Base-by-base conservation (phyloP, 345 rosid species). In the Linum trigynum region DNA sequence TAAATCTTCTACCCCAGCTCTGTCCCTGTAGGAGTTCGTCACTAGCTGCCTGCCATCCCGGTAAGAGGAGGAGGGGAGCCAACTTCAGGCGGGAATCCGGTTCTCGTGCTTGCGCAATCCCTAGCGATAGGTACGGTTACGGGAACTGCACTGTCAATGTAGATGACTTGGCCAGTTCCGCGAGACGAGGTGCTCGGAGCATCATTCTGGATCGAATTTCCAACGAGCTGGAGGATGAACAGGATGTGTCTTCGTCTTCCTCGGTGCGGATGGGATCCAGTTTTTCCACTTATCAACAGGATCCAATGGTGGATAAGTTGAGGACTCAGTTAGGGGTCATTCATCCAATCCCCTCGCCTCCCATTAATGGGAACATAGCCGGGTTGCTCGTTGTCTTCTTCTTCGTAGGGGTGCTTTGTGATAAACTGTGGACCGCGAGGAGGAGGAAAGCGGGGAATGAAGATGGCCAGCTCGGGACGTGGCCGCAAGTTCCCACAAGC, bases 401-500 rank as follows among this genome's bases (percentile, higher is more conserved):
- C 86, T 85, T 94, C 66, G 92, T 90, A 39, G 99, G 99, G 6
- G 95, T 94, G n/a, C 81, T 67, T 60, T 94, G 85, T 23, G 99
- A 94, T 60, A 88, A 94, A 74, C 57, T 90, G 3, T 94, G 99
- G 97, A 79, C 92, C 1, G 82, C 83, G 51, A 82, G 88, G 61
- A 90, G 80, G 76, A 86, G 74, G 56, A 77, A 60, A 17, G 63
- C 57, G 62, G 65, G 60, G 0, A 61, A 23, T 7, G 82, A 76
- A 17, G 84, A 62, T 17, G 69, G 78, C 39, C 63, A 72, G 35
- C 75, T 59, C 3, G 84, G 86, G 16, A 78, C 66, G 5, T 86
- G 95, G 97, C 82, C 94, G 15, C 97, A 81, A 69, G 90, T 92
- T 59, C 98, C 98, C 39, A 85, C 88, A 9, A 90, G 98, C 74